Base-by-base conservation (phyloP, 73 alveolate genomes). In the Symbiodinium pilosum region DNA sequence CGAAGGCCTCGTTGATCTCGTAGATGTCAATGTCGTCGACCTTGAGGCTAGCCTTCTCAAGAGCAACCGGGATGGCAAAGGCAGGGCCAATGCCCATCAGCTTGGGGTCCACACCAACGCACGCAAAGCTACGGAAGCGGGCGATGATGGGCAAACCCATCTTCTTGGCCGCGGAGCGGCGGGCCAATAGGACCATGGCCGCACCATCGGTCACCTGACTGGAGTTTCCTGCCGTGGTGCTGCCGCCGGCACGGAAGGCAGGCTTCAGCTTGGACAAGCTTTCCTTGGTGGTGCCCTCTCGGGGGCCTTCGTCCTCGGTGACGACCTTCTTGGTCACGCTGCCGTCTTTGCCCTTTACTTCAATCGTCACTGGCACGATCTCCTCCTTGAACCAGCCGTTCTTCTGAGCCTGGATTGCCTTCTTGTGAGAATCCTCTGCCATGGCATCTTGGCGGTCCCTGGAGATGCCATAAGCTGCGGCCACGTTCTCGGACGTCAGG, bases 21-120 rank as follows among this genome's bases (percentile, higher is more conserved):
- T 94, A 99, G 84, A 99, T 99, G 99, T 99, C 99, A 93, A 99
- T 99, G 94, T 99, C 99, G 91, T 99, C 99, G 77, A 99, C 95
- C 75, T 99, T 99, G 87, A 99, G 99, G 54, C 99, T 99, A 51
- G 99, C 99, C 99, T 98, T 99, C 99, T 99, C 99, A 42, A 99
- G 99, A 73, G 99, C 99, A 87, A 99, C 99, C 68, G 99, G 99
- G 89, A 99, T 99, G 43, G 99, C 99, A 77, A 99, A 99, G 38
- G 99, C 99, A 43, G 99, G 99, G 34, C 99, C 99, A 84, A 99
- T 99, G 75, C 99, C 99, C 99, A 99, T 99, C 93, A 99, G 99
- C 99, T 99, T 99, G 38, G 99, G 99, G 47, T 99, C 99, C 34
- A 99, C 99, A n/a, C 99, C 99, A 54, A 99, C 99, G 56, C 99